Conservation (phyloP, 2,329 filamentous ascomycete genomes). For the Pyrenophora tritici-repentis region DNA sequence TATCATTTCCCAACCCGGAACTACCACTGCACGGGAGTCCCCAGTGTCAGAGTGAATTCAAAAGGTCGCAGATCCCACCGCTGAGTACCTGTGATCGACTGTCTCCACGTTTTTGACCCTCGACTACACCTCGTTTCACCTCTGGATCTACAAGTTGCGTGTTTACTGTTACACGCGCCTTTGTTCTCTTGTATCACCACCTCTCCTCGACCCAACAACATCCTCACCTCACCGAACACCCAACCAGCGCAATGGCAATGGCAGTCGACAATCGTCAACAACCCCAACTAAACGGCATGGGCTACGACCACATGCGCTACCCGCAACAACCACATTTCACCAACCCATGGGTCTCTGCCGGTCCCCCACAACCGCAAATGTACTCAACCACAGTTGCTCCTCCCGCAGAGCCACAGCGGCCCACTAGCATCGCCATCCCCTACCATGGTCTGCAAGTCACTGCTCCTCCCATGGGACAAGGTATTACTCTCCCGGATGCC, state of each 20-base stretch:
- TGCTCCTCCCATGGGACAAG: slow-evolving; percentile 71
- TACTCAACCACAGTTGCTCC: slow-evolving; percentile 70
- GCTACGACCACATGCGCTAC: slow-evolving; percentile 81
- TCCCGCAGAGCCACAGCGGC: slow-evolving; percentile 57
- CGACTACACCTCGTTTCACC: slow-evolving; percentile 43
- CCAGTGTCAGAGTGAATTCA: slow-evolving; percentile 47
- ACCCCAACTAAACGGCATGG: slow-evolving; percentile 67
- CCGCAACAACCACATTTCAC: slow-evolving; percentile 73
- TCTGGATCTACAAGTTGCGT: slow-evolving; percentile 29
- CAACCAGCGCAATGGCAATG: slow-evolving; percentile 75
- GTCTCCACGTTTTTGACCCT: slow-evolving; percentile 54
- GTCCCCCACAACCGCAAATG: slow-evolving; percentile 61
- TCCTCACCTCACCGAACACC: neutral
- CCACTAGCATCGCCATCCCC: slow-evolving; percentile 69
- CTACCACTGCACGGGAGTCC: slow-evolving; percentile 38
- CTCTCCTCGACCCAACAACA: slow-evolving; percentile 16
- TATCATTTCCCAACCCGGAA: slow-evolving; percentile 45
- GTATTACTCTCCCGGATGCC: slow-evolving; percentile 68
- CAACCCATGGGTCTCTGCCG: slow-evolving; percentile 79
- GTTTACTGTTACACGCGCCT: slow-evolving; percentile 34
- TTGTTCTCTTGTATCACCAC: slow-evolving; percentile 30
- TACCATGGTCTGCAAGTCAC: slow-evolving; percentile 76
- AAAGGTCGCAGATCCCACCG: slow-evolving; percentile 57
- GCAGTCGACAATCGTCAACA: slow-evolving; percentile 87
- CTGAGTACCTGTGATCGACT: slow-evolving; percentile 53